Percentiles rank a stretch among this genome's conserved stretches.
Conservation (phyloP, 257 asterid genomes). For the Osmanthus fragrans region DNA sequence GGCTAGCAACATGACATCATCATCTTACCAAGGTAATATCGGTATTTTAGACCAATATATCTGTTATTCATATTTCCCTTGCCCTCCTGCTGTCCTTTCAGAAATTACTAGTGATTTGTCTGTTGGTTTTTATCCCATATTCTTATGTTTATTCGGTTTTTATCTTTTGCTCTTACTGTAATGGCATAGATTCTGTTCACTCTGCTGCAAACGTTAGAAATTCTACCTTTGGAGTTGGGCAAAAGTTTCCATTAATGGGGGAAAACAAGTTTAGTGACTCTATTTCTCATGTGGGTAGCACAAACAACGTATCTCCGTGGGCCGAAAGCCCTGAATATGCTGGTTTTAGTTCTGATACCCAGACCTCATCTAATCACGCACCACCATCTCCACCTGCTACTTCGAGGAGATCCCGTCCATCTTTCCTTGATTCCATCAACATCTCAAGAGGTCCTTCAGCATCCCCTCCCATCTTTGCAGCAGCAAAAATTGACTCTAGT, state of each 20-base stretch:
- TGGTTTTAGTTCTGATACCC: slow-evolving; percentile 47
- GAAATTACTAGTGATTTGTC: slow-evolving; percentile 21
- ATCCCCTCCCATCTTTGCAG: slow-evolving; percentile 40
- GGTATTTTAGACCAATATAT: slow-evolving; percentile 15
- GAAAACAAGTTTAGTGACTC: slow-evolving; percentile 43
- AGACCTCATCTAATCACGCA: slow-evolving; percentile 43
- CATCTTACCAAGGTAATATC: slow-evolving; percentile 57
- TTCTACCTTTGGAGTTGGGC: slow-evolving; percentile 40
- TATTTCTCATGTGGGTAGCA: slow-evolving; percentile 31
- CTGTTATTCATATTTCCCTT: background rate
- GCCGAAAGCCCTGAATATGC: slow-evolving; percentile 35
- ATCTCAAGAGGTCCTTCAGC: slow-evolving; percentile 59
- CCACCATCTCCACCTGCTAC: slow-evolving; percentile 49
- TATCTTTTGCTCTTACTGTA: slow-evolving; percentile 12
- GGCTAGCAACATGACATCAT: slow-evolving; percentile 34
- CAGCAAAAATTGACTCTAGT: slow-evolving; percentile 45
- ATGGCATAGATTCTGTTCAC: slow-evolving; percentile 43
- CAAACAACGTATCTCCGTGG: slow-evolving; percentile 51
- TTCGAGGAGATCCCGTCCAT: slow-evolving; percentile 82
- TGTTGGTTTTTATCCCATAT: slow-evolving; percentile 21
- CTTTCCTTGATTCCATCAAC: slow-evolving; percentile 88
- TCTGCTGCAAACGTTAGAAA: slow-evolving; percentile 35
- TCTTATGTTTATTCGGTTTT: slow-evolving; percentile 28
- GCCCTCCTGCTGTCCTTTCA: slow-evolving; percentile 7
- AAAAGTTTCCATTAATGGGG: slow-evolving; percentile 37